Conservation (phyloP, 805 yeast genomes). For the Metschnikowia henanensis region DNA sequence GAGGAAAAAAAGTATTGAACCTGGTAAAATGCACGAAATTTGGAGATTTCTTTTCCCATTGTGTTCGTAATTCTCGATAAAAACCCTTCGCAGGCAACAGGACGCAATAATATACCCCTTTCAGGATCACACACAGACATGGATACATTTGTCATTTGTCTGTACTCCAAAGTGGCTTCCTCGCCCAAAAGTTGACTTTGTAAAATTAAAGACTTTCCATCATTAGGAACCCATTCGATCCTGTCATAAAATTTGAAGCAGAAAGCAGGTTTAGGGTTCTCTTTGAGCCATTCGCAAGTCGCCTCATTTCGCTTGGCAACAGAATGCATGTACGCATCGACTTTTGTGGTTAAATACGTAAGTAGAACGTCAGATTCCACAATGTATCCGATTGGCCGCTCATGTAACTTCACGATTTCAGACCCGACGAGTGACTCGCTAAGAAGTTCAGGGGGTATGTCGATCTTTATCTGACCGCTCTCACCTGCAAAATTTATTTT, state of each 20-base stretch:
- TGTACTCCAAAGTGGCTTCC: slow-evolving; percentile 56
- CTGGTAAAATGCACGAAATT: slow-evolving; percentile 47
- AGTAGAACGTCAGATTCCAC: slow-evolving; percentile 28
- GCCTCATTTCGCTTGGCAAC: neutral
- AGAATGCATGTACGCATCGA: slow-evolving; percentile 19
- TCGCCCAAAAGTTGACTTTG: slow-evolving; percentile 34
- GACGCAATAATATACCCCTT: slow-evolving; percentile 42
- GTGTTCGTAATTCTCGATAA: slow-evolving; percentile 55
- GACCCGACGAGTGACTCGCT: slow-evolving; percentile 10
- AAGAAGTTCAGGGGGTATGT: slow-evolving; percentile 37
- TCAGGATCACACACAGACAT: slow-evolving; percentile 19
- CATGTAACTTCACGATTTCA: slow-evolving; percentile 10
- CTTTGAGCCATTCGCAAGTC: slow-evolving; percentile 15
- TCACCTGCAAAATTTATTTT: slow-evolving; percentile 47
- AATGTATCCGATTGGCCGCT: slow-evolving; percentile 24
- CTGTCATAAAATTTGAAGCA: slow-evolving; percentile 70
- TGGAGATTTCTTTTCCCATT: slow-evolving; percentile 40
- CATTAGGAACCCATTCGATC: slow-evolving; percentile 50
- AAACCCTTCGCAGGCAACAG: slow-evolving; percentile 82
- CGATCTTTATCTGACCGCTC: slow-evolving; percentile 44
- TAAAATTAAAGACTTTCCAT: slow-evolving; percentile 28
- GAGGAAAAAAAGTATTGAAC: slow-evolving; percentile 64
- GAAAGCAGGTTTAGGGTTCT: slow-evolving; percentile 43
- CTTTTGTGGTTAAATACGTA: slow-evolving; percentile 37
- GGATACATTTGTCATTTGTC: slow-evolving; percentile 27